Evolutionary conservation across 495 filamentous ascomycete genomes (phyloP).

Genomic region (Pyronema omphalodes): DNA sequence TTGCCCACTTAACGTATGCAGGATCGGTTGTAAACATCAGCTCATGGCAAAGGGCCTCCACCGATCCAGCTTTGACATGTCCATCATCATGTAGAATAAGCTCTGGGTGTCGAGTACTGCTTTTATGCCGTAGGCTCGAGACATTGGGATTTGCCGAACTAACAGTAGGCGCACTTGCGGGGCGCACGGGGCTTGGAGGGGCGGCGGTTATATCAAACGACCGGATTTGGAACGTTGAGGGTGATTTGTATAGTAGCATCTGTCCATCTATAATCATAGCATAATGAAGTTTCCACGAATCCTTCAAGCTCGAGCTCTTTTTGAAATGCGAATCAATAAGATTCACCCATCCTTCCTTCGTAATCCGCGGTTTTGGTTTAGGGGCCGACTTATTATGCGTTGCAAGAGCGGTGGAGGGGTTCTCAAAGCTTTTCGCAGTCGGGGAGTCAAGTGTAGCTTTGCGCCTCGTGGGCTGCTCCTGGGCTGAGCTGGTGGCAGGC

Average conservation of each 20-base stretch:
- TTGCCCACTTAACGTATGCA: slow-evolving; percentile 18
- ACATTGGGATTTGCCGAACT: slow-evolving; percentile 18
- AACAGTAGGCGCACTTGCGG: slow-evolving; percentile 23
- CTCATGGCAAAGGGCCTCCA: slow-evolving; percentile 25
- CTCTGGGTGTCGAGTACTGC: slow-evolving; percentile 21
- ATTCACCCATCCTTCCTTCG: slow-evolving; percentile 23
- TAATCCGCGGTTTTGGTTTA: no score
- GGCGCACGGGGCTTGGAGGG: slow-evolving; percentile 17
- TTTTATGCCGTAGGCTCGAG: slow-evolving; percentile 22
- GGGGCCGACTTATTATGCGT: no score
- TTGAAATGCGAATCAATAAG: slow-evolving; percentile 22
- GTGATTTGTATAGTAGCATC: slow-evolving; percentile 21
- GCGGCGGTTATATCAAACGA: slow-evolving; percentile 17
- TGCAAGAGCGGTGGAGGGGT: no score
- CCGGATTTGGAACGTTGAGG: slow-evolving; percentile 19
- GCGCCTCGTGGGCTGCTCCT: background rate
- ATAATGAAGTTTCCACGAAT: slow-evolving; percentile 24
- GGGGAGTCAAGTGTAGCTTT: no score
- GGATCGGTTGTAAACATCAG: slow-evolving; percentile 22
- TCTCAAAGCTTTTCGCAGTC: no score
- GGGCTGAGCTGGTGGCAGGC: background rate
- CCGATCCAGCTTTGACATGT: slow-evolving; percentile 18
- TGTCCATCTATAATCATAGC: slow-evolving; percentile 19
- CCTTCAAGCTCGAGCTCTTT: slow-evolving; percentile 10
- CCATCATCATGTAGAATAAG: slow-evolving; percentile 18